A percentile compares a stretch with the other conserved stretches of the same genome.
These are phyloP conservation scores for Exophiala calicioides DNA, from an alignment of 2,329 filamentous ascomycete species.

Conservation along the genomic window DNA sequence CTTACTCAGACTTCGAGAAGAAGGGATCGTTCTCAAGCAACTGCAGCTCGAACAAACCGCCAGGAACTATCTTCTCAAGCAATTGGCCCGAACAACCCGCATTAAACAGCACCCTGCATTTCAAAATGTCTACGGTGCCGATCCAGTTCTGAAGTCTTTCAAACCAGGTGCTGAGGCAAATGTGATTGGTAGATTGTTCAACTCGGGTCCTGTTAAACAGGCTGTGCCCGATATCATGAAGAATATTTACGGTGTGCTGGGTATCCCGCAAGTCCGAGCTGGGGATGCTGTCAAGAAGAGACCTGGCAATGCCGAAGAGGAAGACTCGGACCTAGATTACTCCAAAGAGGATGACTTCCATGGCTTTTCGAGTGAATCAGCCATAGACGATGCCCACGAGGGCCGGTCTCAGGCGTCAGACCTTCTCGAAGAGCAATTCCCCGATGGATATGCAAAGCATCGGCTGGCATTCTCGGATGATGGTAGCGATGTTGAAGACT, in stretches of 20 bases:
- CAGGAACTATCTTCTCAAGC: slow-evolving; percentile 58
- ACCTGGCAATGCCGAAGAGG: slow-evolving; percentile 8
- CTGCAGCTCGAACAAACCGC: slow-evolving; percentile 55
- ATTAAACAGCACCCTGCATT: slow-evolving; percentile 55
- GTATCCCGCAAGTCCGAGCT: slow-evolving; percentile 28
- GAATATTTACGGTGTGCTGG: slow-evolving; percentile 43
- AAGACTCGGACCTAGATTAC: slow-evolving; percentile 20
- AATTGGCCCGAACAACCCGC: slow-evolving; percentile 58
- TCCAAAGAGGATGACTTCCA: slow-evolving; percentile 30
- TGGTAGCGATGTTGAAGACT: slow-evolving; percentile 6
- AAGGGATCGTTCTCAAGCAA: slow-evolving; percentile 59
- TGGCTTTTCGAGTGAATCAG: slow-evolving; percentile 28
- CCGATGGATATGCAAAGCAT: slow-evolving; percentile 8
- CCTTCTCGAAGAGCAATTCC: slow-evolving; percentile 12
- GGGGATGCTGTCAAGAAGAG: slow-evolving; percentile 15
- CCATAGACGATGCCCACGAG: not conserved
- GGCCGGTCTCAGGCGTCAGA: slow-evolving; percentile 4
- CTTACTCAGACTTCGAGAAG: slow-evolving; percentile 51
- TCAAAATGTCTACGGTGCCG: slow-evolving; percentile 39
- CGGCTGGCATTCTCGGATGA: slow-evolving; percentile 20
- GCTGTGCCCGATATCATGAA: slow-evolving; percentile 51
- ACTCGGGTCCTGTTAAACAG: slow-evolving; percentile 60
- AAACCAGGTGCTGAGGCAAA: slow-evolving; percentile 54
- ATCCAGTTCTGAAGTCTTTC: slow-evolving; percentile 41
- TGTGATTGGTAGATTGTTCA: slow-evolving; percentile 61